These are phyloP conservation scores for Boletus pseudopeckii DNA, from an alignment of 768 basidiomycete species.

Conservation along the genomic window DNA sequence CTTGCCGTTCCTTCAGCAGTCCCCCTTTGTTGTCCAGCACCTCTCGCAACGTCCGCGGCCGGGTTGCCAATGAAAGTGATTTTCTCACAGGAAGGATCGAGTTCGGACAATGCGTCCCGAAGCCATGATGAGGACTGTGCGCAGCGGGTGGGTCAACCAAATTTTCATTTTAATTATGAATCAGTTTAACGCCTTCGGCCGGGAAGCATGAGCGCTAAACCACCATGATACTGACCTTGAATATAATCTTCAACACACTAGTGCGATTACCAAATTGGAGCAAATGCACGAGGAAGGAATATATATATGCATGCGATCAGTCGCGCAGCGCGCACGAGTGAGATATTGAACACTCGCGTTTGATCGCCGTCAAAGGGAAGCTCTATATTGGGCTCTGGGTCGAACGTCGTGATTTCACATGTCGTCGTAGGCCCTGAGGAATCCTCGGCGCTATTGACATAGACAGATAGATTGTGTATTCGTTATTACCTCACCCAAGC, in stretches of 20 bases:
- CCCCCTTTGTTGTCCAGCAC: conserved; percentile 12
- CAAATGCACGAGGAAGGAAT: neutral
- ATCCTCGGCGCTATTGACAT: conserved; percentile 60
- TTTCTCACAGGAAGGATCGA: conserved; percentile 85
- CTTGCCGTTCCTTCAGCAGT: neutral
- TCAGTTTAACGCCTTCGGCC: neutral
- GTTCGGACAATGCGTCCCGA: conserved; percentile 84
- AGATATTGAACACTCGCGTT: conserved; percentile 39
- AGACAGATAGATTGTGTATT: neutral
- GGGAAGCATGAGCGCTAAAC: neutral
- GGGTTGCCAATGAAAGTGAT: conserved; percentile 82
- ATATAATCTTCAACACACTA: conserved; percentile 77
- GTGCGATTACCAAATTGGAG: neutral
- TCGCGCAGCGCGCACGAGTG: neutral
- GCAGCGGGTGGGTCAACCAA: conserved; percentile 8
- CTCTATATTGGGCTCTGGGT: conserved; percentile 77
- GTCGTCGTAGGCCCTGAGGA: conserved; percentile 79
- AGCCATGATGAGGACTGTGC: conserved; percentile 81
- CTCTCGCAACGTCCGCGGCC: conserved; percentile 30
- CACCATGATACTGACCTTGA: conserved; percentile 53
- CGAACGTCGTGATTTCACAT: conserved; percentile 83
- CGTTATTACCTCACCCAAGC: conserved; percentile 4
- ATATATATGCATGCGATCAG: conserved; percentile 5
- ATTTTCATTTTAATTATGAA: neutral
- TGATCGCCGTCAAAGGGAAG: conserved; percentile 71